phyloP scores from a whole-genome alignment of 2,329 filamentous ascomycete genomes.

The Neofusicoccum cordaticola region DNA sequence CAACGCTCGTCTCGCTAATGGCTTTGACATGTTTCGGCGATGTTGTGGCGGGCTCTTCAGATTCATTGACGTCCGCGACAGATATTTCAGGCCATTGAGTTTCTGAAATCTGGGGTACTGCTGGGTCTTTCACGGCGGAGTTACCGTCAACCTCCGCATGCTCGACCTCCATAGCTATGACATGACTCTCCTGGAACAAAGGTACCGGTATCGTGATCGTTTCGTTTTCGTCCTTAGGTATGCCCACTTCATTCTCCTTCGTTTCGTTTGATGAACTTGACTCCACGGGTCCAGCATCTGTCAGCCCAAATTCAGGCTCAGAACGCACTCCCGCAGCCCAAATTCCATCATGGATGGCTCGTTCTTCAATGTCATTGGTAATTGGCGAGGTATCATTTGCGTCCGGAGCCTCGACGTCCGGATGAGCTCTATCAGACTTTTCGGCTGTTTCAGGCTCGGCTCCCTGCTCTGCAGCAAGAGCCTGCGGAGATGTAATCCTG shows the following conservation, averaged over 20 bases:
- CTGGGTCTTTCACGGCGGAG: background rate
- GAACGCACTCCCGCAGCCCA: too few species aligned
- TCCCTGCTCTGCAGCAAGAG: background rate
- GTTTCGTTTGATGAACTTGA: too few species aligned
- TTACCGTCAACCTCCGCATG: background rate
- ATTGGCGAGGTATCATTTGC: too few species aligned
- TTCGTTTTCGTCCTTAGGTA: too few species aligned
- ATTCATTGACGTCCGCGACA: background rate
- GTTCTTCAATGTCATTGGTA: too few species aligned
- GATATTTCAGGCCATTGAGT: background rate
- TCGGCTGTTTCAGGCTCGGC: background rate
- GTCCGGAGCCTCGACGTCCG: background rate
- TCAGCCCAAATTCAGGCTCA: too few species aligned
- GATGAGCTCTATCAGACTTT: background rate
- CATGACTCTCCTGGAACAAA: background rate
- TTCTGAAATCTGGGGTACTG: background rate
- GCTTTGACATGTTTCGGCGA: background rate
- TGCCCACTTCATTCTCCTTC: background rate
- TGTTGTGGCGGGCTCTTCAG: background rate
- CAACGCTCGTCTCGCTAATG: background rate
- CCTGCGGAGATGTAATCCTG: background rate
- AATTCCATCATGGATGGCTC: too few species aligned
- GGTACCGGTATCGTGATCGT: too few species aligned
- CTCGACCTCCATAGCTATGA: background rate
- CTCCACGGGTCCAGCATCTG: too few species aligned